Evolutionary conservation across 2,329 filamentous ascomycete species (phyloP), one percentile per base, ranked within the genome.

Genomic region (Aaosphaeria pasadenensis): DNA sequence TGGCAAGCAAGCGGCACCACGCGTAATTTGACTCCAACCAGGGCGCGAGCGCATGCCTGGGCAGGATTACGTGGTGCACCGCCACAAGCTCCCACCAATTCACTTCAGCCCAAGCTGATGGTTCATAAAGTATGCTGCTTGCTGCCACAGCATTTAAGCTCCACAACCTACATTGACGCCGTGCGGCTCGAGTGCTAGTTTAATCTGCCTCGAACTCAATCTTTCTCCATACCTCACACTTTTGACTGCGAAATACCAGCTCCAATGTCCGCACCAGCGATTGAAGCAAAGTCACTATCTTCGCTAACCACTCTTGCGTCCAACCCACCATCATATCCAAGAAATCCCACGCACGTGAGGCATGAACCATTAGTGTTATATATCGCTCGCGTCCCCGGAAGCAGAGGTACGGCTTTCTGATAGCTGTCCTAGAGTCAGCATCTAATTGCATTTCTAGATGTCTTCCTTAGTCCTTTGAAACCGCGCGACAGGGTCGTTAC

Each of bases 371-470:
- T 97, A 44, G 84, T 86, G 2, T 80, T 99, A 38, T 99, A 99
- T 72, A 95, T 99, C 56, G 90, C 92, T 33, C 80, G 92, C 56
- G 92, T 99, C 0, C 94, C 94, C 1, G 92, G 92, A 24, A 95
- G 88, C 54, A 84, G 85, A 85, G 89, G 90, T 91, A 76, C 56
- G 74, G 67, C 51, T 56, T 52, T 47, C 45, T 11, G 42, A 2
- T 36, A 3, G 9, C 7, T 9, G 33, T n/a, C n/a, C 33, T n/a
- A 9, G n/a, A 9, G 7, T 13, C 13, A 11, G 4, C 28, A 28
- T 44, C 59, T 67, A 58, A 66, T 51, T 31, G 29, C 17, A 24
- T 42, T 6, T 42, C 39, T 42, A 94, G 92, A 96, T 78, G 81
- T 96, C 48, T 95, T 96, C 59, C 83, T 99, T 41, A 95, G 92